phyloP scores from a whole-genome alignment of 768 basidiomycete genomes.

The Mycena indigotica region DNA sequence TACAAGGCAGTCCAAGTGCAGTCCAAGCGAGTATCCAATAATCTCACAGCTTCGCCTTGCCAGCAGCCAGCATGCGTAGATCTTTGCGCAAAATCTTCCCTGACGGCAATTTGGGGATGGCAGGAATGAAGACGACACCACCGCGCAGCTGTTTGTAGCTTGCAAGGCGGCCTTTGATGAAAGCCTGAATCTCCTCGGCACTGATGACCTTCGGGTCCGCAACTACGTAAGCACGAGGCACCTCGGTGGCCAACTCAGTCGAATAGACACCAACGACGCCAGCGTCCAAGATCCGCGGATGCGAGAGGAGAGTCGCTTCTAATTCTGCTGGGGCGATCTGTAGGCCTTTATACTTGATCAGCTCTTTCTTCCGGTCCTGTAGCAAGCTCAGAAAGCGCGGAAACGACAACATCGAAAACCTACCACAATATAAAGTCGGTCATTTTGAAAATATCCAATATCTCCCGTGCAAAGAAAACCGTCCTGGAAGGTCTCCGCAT shows the following conservation, averaged over 20 bases:
- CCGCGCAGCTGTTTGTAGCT: conserved; percentile 16
- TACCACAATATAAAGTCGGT: conserved; percentile 12
- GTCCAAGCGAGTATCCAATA: background rate
- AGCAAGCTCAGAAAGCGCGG: background rate
- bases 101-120: conserved; percentile 15
- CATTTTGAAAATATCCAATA: conserved; percentile 12
- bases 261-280: conserved; percentile 31
- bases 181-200: conserved; percentile 14
- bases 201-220: conserved; percentile 6
- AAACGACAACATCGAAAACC: background rate
- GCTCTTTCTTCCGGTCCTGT: conserved; percentile 27
- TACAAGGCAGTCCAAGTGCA: no score
- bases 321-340: conserved; percentile 37
- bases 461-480: conserved; percentile 22
- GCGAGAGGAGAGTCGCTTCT: conserved; percentile 31
- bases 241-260: background rate
- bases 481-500: conserved; percentile 15
- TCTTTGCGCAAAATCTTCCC: conserved; percentile 24
- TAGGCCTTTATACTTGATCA: conserved; percentile 25
- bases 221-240: conserved; percentile 4
- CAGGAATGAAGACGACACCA: conserved; percentile 10
- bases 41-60: conserved; percentile 13
- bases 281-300: conserved; percentile 31
- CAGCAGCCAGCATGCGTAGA: conserved; percentile 9
- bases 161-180: conserved; percentile 14